Conservation (phyloP, 345 rosid genomes). For the Brassica rapa region DNA sequence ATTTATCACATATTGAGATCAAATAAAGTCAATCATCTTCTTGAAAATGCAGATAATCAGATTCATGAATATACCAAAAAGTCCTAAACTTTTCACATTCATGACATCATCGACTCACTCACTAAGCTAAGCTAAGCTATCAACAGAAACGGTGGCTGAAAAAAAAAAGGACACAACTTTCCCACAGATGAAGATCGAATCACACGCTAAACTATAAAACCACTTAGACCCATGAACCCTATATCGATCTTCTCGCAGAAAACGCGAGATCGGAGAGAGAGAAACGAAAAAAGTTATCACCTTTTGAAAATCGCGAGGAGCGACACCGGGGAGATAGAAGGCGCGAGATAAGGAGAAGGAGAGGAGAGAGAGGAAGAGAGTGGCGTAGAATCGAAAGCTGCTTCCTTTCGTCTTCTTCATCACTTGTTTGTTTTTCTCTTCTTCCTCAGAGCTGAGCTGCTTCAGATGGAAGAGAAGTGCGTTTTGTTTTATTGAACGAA, state of each 20-base stretch:
- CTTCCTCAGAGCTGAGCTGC: constrained; percentile 11
- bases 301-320: constrained; percentile 90
- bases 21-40: constrained; percentile 10
- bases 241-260: constrained; percentile 44
- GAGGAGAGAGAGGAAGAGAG: constrained; percentile 47
- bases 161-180: not conserved
- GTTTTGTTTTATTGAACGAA: not conserved
- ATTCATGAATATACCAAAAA: not conserved
- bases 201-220: constrained; percentile 12
- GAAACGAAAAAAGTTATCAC: constrained; percentile 39
- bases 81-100: not conserved
- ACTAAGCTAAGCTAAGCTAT: constrained; percentile 7
- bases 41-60: not conserved
- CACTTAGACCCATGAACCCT: constrained; percentile 38
- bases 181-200: constrained; percentile 40
- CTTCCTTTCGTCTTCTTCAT: constrained; percentile 42
- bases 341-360: constrained; percentile 54
- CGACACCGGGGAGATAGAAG: constrained; percentile 97
- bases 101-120: constrained; percentile 13
- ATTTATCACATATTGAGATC: not conserved
- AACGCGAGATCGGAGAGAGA: not conserved
- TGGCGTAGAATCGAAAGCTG: constrained; percentile 36
- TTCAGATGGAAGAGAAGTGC: constrained; percentile 27
- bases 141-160: constrained; percentile 16
- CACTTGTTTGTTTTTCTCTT: not conserved